Conservation (phyloP, 139 green algal genomes). For the Eudorina sp. region DNA sequence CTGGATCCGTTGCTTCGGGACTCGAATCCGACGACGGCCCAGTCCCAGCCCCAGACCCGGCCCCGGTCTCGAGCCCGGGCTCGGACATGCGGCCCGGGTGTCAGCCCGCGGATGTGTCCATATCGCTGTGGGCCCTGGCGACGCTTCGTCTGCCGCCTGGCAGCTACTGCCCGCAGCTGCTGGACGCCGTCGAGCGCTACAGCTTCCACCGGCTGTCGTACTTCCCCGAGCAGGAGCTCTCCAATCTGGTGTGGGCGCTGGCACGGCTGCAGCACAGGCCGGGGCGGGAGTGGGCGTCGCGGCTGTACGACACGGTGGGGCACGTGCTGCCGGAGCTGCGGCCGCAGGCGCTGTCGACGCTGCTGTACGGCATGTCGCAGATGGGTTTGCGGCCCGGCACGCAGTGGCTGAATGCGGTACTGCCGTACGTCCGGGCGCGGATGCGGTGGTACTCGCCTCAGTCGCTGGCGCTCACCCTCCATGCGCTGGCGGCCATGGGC, state of each 20-base stretch:
- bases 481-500: constrained; percentile 7
- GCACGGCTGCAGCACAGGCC: constrained; percentile 41
- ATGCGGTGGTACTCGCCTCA: constrained; percentile 16
- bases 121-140: constrained; percentile 35
- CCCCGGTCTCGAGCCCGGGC: no score
- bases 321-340: constrained; percentile 3
- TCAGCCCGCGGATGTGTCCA: constrained; percentile 21
- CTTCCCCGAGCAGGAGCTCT: constrained; percentile 14
- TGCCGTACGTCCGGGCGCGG: background rate
- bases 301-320: background rate
- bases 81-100: background rate
- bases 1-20: no score
- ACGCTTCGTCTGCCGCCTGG: constrained; percentile 13
- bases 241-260: constrained; percentile 35
- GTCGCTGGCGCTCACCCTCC: constrained; percentile 12
- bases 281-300: background rate
- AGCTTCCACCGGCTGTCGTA: background rate
- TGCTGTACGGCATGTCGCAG: constrained; percentile 30
- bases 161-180: background rate
- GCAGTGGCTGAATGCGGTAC: constrained; percentile 7
- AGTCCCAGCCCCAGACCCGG: no score
- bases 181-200: constrained; percentile 13
- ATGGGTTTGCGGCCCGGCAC: background rate
- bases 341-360: constrained; percentile 36
- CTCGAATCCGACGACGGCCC: no score